These are phyloP conservation scores for Thozetella sp. DNA, from an alignment of 495 filamentous ascomycete species.

Conservation along the genomic window DNA sequence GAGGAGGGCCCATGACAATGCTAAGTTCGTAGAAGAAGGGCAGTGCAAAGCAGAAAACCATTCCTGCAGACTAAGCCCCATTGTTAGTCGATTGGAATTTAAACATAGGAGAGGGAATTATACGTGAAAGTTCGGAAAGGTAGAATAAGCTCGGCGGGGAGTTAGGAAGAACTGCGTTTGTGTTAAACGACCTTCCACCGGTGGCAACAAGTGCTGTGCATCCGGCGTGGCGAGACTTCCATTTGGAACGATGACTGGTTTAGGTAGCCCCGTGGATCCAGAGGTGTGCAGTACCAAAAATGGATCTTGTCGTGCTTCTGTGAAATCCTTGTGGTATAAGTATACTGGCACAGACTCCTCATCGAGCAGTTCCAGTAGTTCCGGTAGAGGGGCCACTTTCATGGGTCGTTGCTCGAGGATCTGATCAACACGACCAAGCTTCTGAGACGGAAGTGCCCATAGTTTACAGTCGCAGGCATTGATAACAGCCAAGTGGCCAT, in stretches of 20 bases:
- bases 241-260: slow-evolving; percentile 43
- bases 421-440: slow-evolving; percentile 21
- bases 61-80: not conserved
- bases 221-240: slow-evolving; percentile 41
- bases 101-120: too few relatives aligned
- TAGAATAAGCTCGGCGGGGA: not conserved
- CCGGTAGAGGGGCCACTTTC: slow-evolving; percentile 18
- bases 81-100: not conserved
- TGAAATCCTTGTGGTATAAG: slow-evolving; percentile 31
- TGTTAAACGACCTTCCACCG: slow-evolving; percentile 14
- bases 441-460: slow-evolving; percentile 14
- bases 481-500: slow-evolving; percentile 32
- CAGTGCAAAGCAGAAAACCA: not conserved
- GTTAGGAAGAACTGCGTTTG: not conserved
- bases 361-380: slow-evolving; percentile 17
- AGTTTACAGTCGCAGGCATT: slow-evolving; percentile 25
- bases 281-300: slow-evolving; percentile 53
- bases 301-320: slow-evolving; percentile 32
- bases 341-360: slow-evolving; percentile 20
- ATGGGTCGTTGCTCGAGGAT: slow-evolving; percentile 26
- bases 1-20: not conserved
- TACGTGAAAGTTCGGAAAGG: not conserved
- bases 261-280: slow-evolving; percentile 54
- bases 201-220: not conserved
- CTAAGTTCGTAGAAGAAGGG: not conserved